A percentile compares a stretch with the other conserved stretches of the same genome.
Conservation (phyloP, 495 filamentous ascomycete genomes). For the Penicillium mononematosum region DNA sequence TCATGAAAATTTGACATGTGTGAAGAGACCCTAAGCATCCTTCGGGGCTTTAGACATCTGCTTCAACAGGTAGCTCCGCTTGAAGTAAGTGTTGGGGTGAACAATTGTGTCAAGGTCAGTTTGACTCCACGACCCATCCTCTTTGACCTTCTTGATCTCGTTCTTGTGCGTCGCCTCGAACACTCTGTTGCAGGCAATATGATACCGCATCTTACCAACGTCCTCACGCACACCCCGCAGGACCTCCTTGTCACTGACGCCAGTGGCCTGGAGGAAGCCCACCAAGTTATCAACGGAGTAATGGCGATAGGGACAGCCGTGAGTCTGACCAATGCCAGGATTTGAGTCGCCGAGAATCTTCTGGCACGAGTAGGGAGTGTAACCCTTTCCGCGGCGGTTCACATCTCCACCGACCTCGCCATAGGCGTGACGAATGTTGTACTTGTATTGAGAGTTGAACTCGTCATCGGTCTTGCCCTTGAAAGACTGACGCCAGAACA, state of each 20-base stretch:
- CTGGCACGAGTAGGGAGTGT: constrained; percentile 88
- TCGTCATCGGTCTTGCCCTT: constrained; percentile 80
- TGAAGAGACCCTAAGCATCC: constrained; percentile 22
- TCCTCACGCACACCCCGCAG: constrained; percentile 83
- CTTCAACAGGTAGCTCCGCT: constrained; percentile 85
- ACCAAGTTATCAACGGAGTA: constrained; percentile 84
- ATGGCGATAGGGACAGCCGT: constrained; percentile 95
- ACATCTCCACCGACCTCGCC: constrained; percentile 93
- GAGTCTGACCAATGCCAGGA: constrained; percentile 78
- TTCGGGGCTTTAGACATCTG: constrained; percentile 46
- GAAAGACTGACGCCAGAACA: constrained; percentile 90
- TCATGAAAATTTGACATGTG: constrained; percentile 31
- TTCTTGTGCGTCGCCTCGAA: constrained; percentile 84
- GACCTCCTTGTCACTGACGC: constrained; percentile 73
- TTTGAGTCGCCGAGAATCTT: constrained; percentile 86
- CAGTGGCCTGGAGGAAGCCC: constrained; percentile 66
- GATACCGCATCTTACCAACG: constrained; percentile 81
- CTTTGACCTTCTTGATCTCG: constrained; percentile 88
- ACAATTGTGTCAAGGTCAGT: constrained; percentile 89
- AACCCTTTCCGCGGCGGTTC: constrained; percentile 79
- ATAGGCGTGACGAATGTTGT: constrained; percentile 92
- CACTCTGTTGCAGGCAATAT: constrained; percentile 95
- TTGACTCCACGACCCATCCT: constrained; percentile 72
- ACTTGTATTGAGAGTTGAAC: constrained; percentile 94
- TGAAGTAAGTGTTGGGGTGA: constrained; percentile 98